Evolutionary conservation across 1,139 yeast genomes (phyloP).

Genomic region (Citeromyces hawaiiensis): DNA sequence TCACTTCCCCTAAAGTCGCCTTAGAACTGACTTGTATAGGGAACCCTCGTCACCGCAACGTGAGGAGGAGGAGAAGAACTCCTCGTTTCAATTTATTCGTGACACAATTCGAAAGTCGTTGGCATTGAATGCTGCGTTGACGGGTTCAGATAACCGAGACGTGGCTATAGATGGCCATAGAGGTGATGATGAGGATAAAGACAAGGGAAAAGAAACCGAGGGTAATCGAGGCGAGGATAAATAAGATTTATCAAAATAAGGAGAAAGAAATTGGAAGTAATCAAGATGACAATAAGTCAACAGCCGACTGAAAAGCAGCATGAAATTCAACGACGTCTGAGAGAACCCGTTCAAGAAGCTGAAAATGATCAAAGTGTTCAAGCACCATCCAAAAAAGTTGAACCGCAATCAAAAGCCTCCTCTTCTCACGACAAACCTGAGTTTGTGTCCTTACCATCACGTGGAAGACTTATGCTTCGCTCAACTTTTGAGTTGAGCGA

Average conservation of each 20-base stretch:
- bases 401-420: not conserved
- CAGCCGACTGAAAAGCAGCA: not conserved
- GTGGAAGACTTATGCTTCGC: not conserved
- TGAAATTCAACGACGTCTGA: too few species aligned
- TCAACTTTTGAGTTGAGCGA: not conserved
- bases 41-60: not conserved
- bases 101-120: constrained; percentile 1
- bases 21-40: not conserved
- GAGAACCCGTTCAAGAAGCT: too few species aligned
- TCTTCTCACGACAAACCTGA: not conserved
- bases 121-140: not conserved
- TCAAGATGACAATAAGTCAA: too few species aligned
- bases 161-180: too few species aligned
- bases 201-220: too few species aligned
- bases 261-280: too few species aligned
- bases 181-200: too few species aligned
- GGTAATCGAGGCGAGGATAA: too few species aligned
- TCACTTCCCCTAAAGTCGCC: too few species aligned
- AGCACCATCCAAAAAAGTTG: too few species aligned
- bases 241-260: too few species aligned
- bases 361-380: not conserved
- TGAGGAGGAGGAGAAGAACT: not conserved
- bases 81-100: not conserved
- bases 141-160: too few species aligned
- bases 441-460: not conserved